phyloP scores from a whole-genome alignment of 2,329 filamentous ascomycete species.

The Pestalotiopsis fici region DNA sequence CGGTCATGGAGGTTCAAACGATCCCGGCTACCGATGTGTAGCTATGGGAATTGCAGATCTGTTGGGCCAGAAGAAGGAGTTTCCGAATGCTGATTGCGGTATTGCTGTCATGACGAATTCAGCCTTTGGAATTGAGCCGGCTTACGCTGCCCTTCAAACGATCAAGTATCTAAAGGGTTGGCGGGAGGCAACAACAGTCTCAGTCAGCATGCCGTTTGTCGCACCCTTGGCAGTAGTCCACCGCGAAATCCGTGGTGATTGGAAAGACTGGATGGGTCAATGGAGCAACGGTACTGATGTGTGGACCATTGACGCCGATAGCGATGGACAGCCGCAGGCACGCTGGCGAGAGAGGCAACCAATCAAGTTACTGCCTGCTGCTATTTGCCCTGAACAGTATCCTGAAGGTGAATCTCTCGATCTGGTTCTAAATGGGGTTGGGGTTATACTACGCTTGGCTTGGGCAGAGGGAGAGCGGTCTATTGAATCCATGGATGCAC shows the following conservation, averaged over 20 bases:
- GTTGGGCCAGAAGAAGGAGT: background rate
- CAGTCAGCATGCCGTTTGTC: background rate
- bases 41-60: background rate
- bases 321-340: background rate
- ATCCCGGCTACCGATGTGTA: slow-evolving; percentile 3
- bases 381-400: background rate
- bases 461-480: slow-evolving; percentile 1
- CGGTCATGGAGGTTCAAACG: slow-evolving; percentile 2
- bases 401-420: background rate
- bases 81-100: background rate
- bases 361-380: background rate
- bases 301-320: slow-evolving; percentile 4
- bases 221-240: background rate
- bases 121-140: background rate
- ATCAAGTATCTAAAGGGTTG: slow-evolving; percentile 2
- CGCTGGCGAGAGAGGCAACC: background rate
- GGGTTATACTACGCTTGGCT: background rate
- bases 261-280: background rate
- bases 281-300: background rate
- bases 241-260: background rate
- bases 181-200: background rate
- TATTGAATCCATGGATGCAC: background rate
- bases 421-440: background rate
- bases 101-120: slow-evolving; percentile 6
- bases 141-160: background rate